Evolutionary conservation across 257 asterid genomes (phyloP), one percentile per base, ranked within the genome.

Genomic region (Anisodus tanguticus): DNA sequence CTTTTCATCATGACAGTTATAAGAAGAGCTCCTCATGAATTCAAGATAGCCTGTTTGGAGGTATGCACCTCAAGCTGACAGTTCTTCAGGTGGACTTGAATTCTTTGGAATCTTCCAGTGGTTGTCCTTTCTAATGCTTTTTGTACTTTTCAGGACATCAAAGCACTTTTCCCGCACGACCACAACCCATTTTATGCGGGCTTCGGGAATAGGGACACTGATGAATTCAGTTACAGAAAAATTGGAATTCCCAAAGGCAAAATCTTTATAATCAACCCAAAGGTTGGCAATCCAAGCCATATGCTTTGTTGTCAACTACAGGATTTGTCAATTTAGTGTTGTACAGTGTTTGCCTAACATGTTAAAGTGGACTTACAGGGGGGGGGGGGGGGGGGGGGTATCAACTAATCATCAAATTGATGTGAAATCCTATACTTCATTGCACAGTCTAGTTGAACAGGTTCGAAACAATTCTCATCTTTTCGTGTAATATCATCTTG

Each of bases 11-110:
- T 89, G 85, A 58, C 94, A 97, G 99, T 95, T 51, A 97, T 97
- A 81, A 94, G 98, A 89, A 90, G 99, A 91, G 98, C 99, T 84
- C 98, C 99, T 22, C 99, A 95, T n/a, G 99, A 97, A 84, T 97
- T 97, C 94, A 97, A 97, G 90, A 97, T 95, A 45, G 98, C 98
- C 71, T 97, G 99, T 91, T 94, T 97, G 86, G 99, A 97, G 99
- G 99, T 95, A 90, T 84, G 59, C 58, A 81, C 35, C 16, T 6
- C 11, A 57, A 64, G 31, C 47, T 8, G 83, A 63, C 37, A 69
- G 54, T 16, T 60, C 58, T 51, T 10, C 2, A 0, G 8, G 81
- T 0, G 15, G 19, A 76, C 81, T 26, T 22, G 26, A 11, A 76
- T 10, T 5, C 81, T 10, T n/a, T 55, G 51, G 57, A 54, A 62